These are phyloP conservation scores for Epichloe brachyelytri DNA, from an alignment of 2,329 filamentous ascomycete genomes.

Conservation along the genomic window DNA sequence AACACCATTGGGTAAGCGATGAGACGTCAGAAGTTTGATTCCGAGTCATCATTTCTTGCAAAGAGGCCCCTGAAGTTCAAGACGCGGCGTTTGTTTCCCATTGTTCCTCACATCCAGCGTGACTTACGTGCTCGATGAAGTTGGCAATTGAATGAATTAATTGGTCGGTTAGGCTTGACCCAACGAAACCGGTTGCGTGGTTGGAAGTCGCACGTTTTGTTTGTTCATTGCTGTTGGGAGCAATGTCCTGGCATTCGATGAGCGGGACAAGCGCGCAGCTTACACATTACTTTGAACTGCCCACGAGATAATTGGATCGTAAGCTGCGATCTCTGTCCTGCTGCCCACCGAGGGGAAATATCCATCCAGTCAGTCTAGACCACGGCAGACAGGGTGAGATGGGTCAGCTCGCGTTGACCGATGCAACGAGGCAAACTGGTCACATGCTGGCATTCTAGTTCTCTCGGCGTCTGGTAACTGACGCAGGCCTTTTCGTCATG, in stretches of 20 bases:
- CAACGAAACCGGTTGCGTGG: background rate
- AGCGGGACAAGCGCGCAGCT: background rate
- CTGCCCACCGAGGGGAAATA: background rate
- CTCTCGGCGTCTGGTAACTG: background rate
- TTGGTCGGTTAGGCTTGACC: background rate
- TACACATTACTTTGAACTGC: background rate
- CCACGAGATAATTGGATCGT: too few species aligned
- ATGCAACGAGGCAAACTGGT: background rate
- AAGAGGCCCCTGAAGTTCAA: background rate
- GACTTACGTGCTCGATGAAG: background rate
- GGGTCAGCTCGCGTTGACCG: background rate
- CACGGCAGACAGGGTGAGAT: background rate
- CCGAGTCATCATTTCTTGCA: background rate
- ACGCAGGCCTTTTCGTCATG: background rate
- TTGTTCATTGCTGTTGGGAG: background rate
- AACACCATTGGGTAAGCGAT: background rate
- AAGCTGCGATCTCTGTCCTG: background rate
- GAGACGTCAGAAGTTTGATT: background rate
- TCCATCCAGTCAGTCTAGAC: background rate
- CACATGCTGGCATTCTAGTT: background rate
- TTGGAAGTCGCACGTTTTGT: background rate
- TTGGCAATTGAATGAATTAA: background rate
- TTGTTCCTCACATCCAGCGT: background rate
- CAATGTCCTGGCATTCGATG: background rate
- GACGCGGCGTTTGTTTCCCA: background rate